Percentiles rank a stretch among this genome's conserved stretches.
Conservation (phyloP, 495 filamentous ascomycete species). For the Aspergillus sclerotioniger region DNA sequence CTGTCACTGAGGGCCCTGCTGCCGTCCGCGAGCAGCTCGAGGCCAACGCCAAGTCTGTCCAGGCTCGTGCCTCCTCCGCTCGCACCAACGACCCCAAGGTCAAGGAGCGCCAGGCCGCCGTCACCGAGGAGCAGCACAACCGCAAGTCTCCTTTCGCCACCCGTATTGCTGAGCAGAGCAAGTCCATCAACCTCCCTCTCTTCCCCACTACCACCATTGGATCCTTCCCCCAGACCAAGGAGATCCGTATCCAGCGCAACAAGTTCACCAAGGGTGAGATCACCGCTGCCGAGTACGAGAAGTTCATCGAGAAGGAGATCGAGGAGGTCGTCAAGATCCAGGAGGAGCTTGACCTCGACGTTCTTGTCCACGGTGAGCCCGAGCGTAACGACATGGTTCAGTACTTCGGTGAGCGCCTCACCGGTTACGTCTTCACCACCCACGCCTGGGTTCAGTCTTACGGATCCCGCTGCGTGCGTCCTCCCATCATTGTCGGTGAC, state of each 20-base stretch:
- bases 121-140: constrained; percentile 82
- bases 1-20: constrained; percentile 85
- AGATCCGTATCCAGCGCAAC: constrained; percentile 93
- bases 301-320: constrained; percentile 99
- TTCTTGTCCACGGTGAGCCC: constrained; percentile 96
- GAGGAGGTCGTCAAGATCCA: constrained; percentile 88
- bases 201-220: constrained; percentile 99
- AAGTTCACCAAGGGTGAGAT: constrained; percentile 99
- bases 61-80: constrained; percentile 82
- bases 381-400: constrained; percentile 99
- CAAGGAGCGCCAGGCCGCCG: constrained; percentile 87
- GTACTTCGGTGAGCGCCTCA: constrained; percentile 97
- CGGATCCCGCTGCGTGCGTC: constrained; percentile 95
- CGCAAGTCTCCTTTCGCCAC: constrained; percentile 82
- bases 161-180: constrained; percentile 82
- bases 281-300: constrained; percentile 85
- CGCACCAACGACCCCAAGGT: constrained; percentile 95
- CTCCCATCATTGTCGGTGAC: constrained; percentile 97
- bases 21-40: constrained; percentile 82
- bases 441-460: constrained; percentile 98
- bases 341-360: constrained; percentile 94
- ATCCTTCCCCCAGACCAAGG: constrained; percentile 98
- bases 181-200: constrained; percentile 82
- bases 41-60: constrained; percentile 88
- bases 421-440: constrained; percentile 98